Base-by-base conservation (phyloP, 257 asterid genomes). In the Petrea volubilis region DNA sequence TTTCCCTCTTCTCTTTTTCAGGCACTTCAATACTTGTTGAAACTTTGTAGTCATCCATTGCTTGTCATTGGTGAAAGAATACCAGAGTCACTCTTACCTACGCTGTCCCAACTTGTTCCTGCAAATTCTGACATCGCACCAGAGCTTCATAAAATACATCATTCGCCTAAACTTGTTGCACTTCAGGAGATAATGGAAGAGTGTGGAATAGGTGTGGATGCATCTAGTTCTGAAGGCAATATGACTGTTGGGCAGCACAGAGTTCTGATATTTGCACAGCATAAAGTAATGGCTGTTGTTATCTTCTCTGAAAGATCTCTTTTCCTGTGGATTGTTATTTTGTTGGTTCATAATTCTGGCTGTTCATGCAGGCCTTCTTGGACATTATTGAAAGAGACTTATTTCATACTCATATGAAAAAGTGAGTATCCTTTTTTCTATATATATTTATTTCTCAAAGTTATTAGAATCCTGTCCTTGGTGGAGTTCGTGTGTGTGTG, bases 171-270 rank as follows among this genome's bases (percentile, higher is more conserved):
- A 83, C 92, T 95, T 65, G 90, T 92, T 24, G 99, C 99, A 41
- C 96, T 95, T 79, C 92, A 90, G 82, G 98, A 95, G 93, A 95
- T 95, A 68, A 90, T 95, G 83, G 97, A 92, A 81, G 99, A 95
- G 90, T 95, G 99, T 80, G 99, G 98, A 62, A 95, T 95, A 66
- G 99, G 99, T 59, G 93, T 79, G 43, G 98, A 95, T 55, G 77
- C 96, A 33, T 88, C 97, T 62, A 82, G 82, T 74, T 83, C 95
- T 77, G 99, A 92, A 67, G 95, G 90, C 78, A 58, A 87, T 58
- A 69, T 95, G 53, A 71, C 86, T 41, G 79, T 84, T 64, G 99
- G 97, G 68, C 98, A 95, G 81, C 98, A 92, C 73, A 84, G 99
- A 65, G 95, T 95, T 70, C 85, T 95, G 79, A 95, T 95, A 74